A percentile compares a stretch with the other conserved stretches of the same genome.
These are phyloP conservation scores for Plectranthus barbatus DNA, from an alignment of 257 asterid species.

Conservation along the genomic window DNA sequence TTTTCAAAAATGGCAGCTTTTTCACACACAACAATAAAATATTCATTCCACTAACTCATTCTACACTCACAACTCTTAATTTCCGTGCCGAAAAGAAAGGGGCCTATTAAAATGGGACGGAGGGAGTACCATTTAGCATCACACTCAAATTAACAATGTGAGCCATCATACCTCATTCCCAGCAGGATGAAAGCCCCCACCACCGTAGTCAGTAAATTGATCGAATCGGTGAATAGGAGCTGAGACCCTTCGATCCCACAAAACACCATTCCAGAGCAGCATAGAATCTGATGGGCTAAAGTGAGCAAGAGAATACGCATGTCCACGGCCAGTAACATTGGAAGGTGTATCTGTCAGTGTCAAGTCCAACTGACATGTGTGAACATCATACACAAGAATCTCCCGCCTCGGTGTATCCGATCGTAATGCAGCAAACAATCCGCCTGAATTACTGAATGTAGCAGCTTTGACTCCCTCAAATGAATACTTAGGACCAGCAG, in stretches of 20 bases:
- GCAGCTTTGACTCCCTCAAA: conserved; percentile 90
- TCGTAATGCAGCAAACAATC: conserved; percentile 63
- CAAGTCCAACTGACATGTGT: conserved; percentile 57
- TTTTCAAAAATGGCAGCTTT: no score
- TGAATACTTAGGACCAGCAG: conserved; percentile 81
- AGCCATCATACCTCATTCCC: conserved; percentile 78
- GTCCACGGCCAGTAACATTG: conserved; percentile 58
- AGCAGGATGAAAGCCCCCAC: conserved; percentile 98
- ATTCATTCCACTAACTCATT: no score
- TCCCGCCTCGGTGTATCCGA: conserved; percentile 63
- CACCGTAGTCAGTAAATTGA: conserved; percentile 85
- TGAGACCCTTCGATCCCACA: conserved; percentile 85
- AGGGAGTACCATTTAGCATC: background rate
- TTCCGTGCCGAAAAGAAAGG: no score
- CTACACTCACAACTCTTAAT: no score
- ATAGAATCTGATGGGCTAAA: conserved; percentile 74
- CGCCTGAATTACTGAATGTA: conserved; percentile 71
- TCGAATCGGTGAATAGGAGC: conserved; percentile 78
- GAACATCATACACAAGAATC: conserved; percentile 73
- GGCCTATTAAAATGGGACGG: no score
- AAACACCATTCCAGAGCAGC: conserved; percentile 93
- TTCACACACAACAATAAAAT: no score
- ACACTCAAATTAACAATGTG: background rate
- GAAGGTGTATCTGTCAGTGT: conserved; percentile 55
- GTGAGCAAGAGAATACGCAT: conserved; percentile 66